Evolutionary conservation across 2,329 filamentous ascomycete species (phyloP).

Genomic region (Ceratocystis diversiconidia): DNA sequence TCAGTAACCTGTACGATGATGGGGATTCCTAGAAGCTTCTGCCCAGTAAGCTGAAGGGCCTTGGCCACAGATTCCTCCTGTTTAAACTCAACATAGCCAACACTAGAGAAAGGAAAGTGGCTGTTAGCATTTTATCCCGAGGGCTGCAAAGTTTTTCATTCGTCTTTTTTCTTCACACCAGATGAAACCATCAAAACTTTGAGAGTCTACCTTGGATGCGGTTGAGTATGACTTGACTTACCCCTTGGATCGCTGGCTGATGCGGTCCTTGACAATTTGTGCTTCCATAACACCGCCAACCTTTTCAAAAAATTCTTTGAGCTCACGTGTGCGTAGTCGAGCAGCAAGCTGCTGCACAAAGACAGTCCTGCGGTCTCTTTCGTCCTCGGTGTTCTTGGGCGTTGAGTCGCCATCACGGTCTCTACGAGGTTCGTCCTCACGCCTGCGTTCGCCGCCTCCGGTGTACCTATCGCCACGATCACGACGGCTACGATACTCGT

Average conservation of each 20-base stretch:
- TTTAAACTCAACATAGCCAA: slow-evolving; percentile 98
- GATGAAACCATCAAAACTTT: too few relatives aligned
- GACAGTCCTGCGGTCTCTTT: slow-evolving; percentile 89
- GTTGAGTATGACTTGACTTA: slow-evolving; percentile 38
- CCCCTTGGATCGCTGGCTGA: slow-evolving; percentile 96
- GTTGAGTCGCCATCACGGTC: slow-evolving; percentile 38
- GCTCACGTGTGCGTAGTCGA: slow-evolving; percentile 77
- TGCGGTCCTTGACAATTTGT: slow-evolving; percentile 95
- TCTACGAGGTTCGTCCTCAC: slow-evolving; percentile 35
- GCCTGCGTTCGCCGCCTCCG: slow-evolving; percentile 37
- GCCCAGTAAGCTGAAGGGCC: slow-evolving; percentile 94
- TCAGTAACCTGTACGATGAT: slow-evolving; percentile 98
- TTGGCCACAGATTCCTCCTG: slow-evolving; percentile 84
- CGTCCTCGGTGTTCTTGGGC: slow-evolving; percentile 77
- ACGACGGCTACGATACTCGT: slow-evolving; percentile 30
- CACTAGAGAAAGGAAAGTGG: slow-evolving; percentile 38
- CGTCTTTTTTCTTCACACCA: too few relatives aligned
- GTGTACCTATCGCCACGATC: slow-evolving; percentile 36
- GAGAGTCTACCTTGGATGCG: too few relatives aligned
- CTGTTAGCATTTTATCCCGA: slow-evolving; percentile 26
- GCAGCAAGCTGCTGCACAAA: slow-evolving; percentile 98
- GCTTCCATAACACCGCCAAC: slow-evolving; percentile 90
- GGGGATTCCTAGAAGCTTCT: slow-evolving; percentile 95
- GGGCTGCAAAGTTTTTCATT: too few relatives aligned
- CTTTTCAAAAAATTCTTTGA: slow-evolving; percentile 91